Conservation (phyloP, 148 eudicot genomes). For the Fagopyrum homotropicum region DNA sequence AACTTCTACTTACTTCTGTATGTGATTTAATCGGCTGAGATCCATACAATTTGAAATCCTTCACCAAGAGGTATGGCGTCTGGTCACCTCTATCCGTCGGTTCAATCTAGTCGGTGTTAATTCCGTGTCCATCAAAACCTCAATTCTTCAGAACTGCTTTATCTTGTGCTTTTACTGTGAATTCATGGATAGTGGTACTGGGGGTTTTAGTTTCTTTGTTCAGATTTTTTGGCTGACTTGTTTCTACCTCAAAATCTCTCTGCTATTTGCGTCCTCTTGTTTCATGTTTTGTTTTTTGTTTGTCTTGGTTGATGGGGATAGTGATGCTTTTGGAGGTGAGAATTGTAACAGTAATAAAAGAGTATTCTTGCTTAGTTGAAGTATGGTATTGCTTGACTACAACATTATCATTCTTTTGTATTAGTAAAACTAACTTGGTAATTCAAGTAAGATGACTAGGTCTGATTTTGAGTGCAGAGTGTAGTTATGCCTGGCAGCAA, state of each 20-base stretch:
- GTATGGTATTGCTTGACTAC: background rate
- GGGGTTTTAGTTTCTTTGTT: background rate
- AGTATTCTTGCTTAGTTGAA: background rate
- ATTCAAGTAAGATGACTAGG: background rate
- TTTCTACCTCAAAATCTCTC: background rate
- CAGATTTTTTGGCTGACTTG: background rate
- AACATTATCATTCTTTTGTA: background rate
- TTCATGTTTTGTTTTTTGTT: background rate
- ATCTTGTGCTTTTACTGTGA: background rate
- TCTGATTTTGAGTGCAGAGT: constrained; percentile 13
- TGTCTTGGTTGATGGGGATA: background rate
- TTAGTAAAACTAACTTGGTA: background rate
- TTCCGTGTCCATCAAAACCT: background rate
- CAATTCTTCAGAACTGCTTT: background rate
- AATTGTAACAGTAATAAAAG: background rate
- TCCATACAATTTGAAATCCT: background rate
- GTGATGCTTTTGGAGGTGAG: background rate
- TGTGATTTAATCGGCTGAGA: background rate
- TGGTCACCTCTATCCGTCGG: background rate
- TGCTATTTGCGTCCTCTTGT: background rate
- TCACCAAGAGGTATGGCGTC: background rate
- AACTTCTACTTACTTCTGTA: constrained; percentile 5
- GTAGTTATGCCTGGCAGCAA: constrained; percentile 58
- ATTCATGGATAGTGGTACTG: background rate
- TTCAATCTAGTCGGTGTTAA: background rate